Evolutionary conservation across 768 basidiomycete genomes (phyloP), one percentile per base, ranked within the genome.

Genomic region (Xerocomus spinulosus): DNA sequence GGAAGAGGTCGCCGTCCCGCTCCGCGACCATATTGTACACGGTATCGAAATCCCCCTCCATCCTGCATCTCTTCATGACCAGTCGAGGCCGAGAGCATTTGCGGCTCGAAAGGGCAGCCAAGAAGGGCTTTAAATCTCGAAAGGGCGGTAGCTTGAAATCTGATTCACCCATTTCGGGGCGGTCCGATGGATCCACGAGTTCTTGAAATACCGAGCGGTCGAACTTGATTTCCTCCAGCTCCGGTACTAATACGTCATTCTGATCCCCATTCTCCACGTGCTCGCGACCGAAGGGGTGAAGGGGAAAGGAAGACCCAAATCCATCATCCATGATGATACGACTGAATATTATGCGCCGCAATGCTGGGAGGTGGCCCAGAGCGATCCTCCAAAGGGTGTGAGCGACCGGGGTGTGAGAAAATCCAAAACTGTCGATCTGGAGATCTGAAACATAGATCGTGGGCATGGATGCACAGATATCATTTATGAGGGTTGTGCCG

Each of bases 331-430:
- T n/a, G n/a, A n/a, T n/a, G n/a, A n/a, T n/a, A n/a, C n/a, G n/a
- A n/a, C n/a, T n/a, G n/a, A n/a, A n/a, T n/a, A n/a, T n/a, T n/a
- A n/a, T n/a, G n/a, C n/a, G 25, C 17, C 25, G 42, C 13, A 54
- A 2, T 14, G 29, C 37, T 13, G 4, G 45, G 9, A 54, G 36
- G 8, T 13, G 28, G 3, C 36, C 35, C 1, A 57, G 35, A 1
- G 10, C 25, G 1, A 25, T 17, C 10, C 15, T 46, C 56, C 51
- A 59, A 20, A 58, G 42, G 15, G 9, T 14, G 3, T 12, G 3
- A 5, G 37, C n/a, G n/a, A n/a, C n/a, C n/a, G n/a, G n/a, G n/a
- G n/a, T n/a, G n/a, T n/a, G 17, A 1, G 33, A 20, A 10, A n/a
- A n/a, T n/a, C n/a, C n/a, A n/a, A n/a, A n/a, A n/a, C 9, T 2